Conservation (phyloP, 1,139 yeast species). For the Debaryomyces nepalensis region DNA sequence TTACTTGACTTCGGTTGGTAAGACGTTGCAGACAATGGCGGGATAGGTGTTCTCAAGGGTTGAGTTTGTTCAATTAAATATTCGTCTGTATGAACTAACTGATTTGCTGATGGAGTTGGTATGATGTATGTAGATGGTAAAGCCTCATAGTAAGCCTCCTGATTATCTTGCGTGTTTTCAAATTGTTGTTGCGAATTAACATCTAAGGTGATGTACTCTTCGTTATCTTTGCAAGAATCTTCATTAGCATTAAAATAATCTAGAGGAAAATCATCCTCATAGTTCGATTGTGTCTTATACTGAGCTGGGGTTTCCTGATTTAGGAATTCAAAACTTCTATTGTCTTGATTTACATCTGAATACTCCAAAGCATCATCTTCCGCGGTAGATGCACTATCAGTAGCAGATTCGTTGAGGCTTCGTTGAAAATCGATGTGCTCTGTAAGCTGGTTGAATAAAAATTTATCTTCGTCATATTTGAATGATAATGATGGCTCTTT, state of each 20-base stretch:
- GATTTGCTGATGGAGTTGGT: constrained; percentile 27
- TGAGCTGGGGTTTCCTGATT: constrained; percentile 33
- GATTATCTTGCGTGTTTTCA: constrained; percentile 27
- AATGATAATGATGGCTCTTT: constrained; percentile 70
- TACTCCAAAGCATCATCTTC: constrained; percentile 27
- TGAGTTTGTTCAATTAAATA: constrained; percentile 54
- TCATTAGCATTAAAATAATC: constrained; percentile 54
- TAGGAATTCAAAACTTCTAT: constrained; percentile 27
- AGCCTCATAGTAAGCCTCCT: constrained; percentile 23
- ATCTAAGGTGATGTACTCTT: constrained; percentile 43
- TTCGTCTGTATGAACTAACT: constrained; percentile 45
- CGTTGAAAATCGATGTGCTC: constrained; percentile 48
- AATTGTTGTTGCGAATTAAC: constrained; percentile 30
- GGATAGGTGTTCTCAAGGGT: constrained; percentile 36
- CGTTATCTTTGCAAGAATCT: constrained; percentile 20
- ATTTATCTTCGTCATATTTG: constrained; percentile 52
- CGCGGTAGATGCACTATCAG: constrained; percentile 11
- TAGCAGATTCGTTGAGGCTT: constrained; percentile 19
- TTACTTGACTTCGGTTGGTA: constrained; percentile 24
- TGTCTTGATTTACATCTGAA: constrained; percentile 11
- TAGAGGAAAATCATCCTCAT: constrained; percentile 70
- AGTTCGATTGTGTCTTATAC: constrained; percentile 27
- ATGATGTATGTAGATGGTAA: constrained; percentile 27
- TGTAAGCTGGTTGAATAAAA: constrained; percentile 53
- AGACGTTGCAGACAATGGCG: constrained; percentile 23